A percentile compares a stretch with the other conserved stretches of the same genome.
These are phyloP conservation scores for Mikania micrantha DNA, from an alignment of 129 eudicot genomes.

Conservation along the genomic window DNA sequence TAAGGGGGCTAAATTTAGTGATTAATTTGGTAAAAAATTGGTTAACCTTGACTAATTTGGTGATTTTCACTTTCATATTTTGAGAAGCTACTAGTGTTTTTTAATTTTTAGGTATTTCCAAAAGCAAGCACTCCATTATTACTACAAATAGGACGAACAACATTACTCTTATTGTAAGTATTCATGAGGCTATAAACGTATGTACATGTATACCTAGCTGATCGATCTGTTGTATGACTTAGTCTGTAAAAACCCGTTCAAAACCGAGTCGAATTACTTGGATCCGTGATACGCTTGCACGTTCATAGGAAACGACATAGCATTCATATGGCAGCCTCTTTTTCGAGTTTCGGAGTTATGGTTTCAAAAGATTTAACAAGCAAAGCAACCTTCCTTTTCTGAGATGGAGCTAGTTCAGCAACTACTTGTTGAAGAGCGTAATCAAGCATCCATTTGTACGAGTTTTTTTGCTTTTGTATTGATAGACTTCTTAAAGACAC, in stretches of 20 bases:
- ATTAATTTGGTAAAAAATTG: no score
- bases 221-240: not conserved
- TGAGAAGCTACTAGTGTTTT: no score
- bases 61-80: no score
- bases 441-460: conserved; percentile 83
- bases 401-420: conserved; percentile 60
- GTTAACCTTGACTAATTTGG: no score
- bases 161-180: no score
- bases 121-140: no score
- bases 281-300: not conserved
- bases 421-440: conserved; percentile 69
- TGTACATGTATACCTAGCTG: not conserved
- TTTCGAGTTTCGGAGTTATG: conserved; percentile 32
- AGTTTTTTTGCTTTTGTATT: conserved; percentile 34
- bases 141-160: no score
- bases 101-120: no score
- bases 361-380: conserved; percentile 67
- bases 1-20: no score
- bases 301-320: not conserved
- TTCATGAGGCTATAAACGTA: not conserved
- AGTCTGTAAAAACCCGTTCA: not conserved
- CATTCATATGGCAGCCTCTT: not conserved
- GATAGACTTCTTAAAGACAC: conserved; percentile 43
- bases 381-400: conserved; percentile 63
- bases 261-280: not conserved